Evolutionary conservation across 441 rosid genomes (phyloP), one percentile per base, ranked within the genome.

Genomic region (Gossypium aridum): DNA sequence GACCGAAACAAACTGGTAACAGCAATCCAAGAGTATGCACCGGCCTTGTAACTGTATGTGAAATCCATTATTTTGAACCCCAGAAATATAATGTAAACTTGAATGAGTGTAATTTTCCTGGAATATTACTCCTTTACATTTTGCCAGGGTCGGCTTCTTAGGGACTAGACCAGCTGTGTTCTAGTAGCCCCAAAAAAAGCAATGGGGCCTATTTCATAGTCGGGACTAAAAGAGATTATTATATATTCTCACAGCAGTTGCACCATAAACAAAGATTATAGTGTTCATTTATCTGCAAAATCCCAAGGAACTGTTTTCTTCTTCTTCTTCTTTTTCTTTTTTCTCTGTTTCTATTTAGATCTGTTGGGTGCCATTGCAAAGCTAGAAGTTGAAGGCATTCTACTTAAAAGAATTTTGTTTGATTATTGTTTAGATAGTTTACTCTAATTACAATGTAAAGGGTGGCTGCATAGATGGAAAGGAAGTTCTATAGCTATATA

Each of bases 1-100:
- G 98, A 94, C 61, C 88, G 97, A 39, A 81, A 85, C 77, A 87
- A 89, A 74, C 85, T 96, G 73, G 95, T 91, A 3, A 73, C 93
- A 7, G 90, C 90, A 4, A 96, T 96, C 80, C 87, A 89, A 80
- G 98, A 93, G 78, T 85, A 87, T 28, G 90, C 98, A 20, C 98
- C 99, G 37, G 86, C 83, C 9, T 90, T 86, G 0, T 91, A 80
- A 49, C 75, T 28, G 55, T 49, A 45, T 75, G 51, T 16, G 55
- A 63, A 37, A 12, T 57, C 12, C 28, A 22, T 71, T 67, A 20
- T 43, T 57, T 75, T 65, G 47, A 34, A 45, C 19, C 28, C 22
- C 37, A 39, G n/a, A 19, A 63, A 47, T 49, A 61, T 59, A 55
- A 34, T 73, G 76, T 59, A 61, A 63, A 34, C 22, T 17, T 71